A percentile compares a stretch with the other conserved stretches of the same genome.
Evolutionary conservation across 139 green algal genomes (phyloP).

Genomic region (Zygnema cylindricum): DNA sequence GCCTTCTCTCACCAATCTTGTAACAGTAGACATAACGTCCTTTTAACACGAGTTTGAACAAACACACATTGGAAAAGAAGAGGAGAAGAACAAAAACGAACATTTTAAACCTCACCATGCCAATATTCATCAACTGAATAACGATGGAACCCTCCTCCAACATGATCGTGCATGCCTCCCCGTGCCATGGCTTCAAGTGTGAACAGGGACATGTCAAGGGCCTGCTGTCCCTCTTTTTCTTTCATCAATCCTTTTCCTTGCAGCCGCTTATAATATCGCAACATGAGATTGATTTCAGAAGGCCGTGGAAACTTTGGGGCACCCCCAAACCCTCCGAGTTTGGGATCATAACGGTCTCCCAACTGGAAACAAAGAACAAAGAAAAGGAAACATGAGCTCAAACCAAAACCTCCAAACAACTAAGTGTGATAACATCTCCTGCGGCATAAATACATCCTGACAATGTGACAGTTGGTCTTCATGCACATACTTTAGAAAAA

Average conservation of each 20-base stretch:
- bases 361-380: slow-evolving; percentile 55
- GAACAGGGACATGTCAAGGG: slow-evolving; percentile 69
- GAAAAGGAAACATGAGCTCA: background rate
- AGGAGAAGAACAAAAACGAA: too few species aligned
- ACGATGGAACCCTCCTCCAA: slow-evolving; percentile 89
- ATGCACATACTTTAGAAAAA: background rate
- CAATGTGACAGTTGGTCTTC: too few species aligned
- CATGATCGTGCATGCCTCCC: slow-evolving; percentile 84
- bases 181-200: slow-evolving; percentile 78
- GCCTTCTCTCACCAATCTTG: too few species aligned
- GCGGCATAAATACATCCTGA: too few species aligned
- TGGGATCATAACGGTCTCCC: slow-evolving; percentile 69
- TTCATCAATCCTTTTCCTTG: background rate
- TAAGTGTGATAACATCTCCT: too few species aligned
- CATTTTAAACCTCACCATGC: slow-evolving; percentile 62
- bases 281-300: slow-evolving; percentile 79
- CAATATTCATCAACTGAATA: slow-evolving; percentile 73
- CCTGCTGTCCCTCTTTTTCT: background rate
- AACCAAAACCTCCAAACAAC: background rate
- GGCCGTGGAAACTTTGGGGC: slow-evolving; percentile 91
- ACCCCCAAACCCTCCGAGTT: slow-evolving; percentile 79
- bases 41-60: too few species aligned
- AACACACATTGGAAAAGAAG: too few species aligned
- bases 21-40: too few species aligned
- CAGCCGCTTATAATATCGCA: slow-evolving; percentile 63